phyloP scores from a whole-genome alignment of 495 filamentous ascomycete genomes.

The Hypoxylon perforatum region DNA sequence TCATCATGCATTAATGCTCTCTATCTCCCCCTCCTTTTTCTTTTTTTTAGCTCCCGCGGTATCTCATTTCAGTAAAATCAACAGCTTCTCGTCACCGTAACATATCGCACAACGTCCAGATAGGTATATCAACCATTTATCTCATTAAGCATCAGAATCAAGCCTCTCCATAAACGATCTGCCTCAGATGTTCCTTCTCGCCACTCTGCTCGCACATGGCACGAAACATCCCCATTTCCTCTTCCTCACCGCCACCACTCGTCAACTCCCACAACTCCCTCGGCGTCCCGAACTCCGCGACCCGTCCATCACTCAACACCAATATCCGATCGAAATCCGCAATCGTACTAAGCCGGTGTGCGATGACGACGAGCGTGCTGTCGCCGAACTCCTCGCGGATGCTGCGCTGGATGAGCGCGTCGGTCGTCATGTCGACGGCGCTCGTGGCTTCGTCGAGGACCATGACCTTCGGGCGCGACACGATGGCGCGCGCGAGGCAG shows the following conservation, averaged over 20 bases:
- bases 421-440: constrained; percentile 88
- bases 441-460: constrained; percentile 91
- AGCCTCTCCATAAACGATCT: constrained; percentile 60
- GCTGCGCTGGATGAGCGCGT: constrained; percentile 81
- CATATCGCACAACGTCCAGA: too few species aligned
- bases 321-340: constrained; percentile 87
- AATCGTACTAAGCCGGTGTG: constrained; percentile 87
- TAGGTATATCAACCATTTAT: too few species aligned
- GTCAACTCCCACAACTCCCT: constrained; percentile 70
- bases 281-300: constrained; percentile 79
- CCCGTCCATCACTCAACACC: constrained; percentile 79
- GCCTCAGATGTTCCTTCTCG: constrained; percentile 70
- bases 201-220: constrained; percentile 82
- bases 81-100: too few species aligned
- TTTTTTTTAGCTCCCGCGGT: too few species aligned
- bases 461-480: constrained; percentile 82
- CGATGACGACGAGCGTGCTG: constrained; percentile 87
- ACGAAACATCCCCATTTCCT: constrained; percentile 70
- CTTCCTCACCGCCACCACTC: constrained; percentile 56
- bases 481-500: constrained; percentile 87
- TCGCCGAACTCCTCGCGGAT: constrained; percentile 83
- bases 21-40: too few species aligned
- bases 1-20: too few species aligned
- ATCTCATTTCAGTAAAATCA: too few species aligned
- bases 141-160: too few species aligned